Evolutionary conservation across 1,139 yeast genomes (phyloP).

Genomic region (Lipomyces yarrowii): DNA sequence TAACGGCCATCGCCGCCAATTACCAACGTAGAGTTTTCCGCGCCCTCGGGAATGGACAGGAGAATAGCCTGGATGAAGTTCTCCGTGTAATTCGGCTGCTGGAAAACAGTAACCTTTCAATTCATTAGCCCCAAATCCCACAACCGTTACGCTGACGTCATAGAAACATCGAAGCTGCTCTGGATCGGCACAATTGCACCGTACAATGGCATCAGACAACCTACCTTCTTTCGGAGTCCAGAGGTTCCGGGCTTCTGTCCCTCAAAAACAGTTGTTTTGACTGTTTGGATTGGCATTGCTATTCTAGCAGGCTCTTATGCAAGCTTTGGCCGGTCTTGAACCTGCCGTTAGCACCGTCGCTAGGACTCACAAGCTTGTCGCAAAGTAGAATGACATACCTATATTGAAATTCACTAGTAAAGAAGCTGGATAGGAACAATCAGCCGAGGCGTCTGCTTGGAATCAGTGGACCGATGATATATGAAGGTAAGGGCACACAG

Average conservation of each 20-base stretch:
- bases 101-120: slow-evolving; percentile 69
- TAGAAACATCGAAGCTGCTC: background rate
- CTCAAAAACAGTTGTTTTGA: slow-evolving; percentile 69
- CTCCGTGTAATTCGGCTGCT: slow-evolving; percentile 82
- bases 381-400: background rate
- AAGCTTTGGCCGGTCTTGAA: background rate
- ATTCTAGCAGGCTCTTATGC: background rate
- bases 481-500: background rate
- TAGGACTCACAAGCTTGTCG: background rate
- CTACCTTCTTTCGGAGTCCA: slow-evolving; percentile 79
- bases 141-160: background rate
- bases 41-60: slow-evolving; percentile 88
- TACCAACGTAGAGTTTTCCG: slow-evolving; percentile 71
- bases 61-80: slow-evolving; percentile 89
- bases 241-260: slow-evolving; percentile 99
- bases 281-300: slow-evolving; percentile 34
- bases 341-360: background rate
- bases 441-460: background rate
- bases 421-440: background rate
- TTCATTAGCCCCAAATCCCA: background rate
- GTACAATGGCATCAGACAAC: background rate
- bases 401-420: background rate
- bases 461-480: background rate
- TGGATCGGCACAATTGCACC: background rate
- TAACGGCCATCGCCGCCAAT: slow-evolving; percentile 97